Evolutionary conservation across 768 basidiomycete species (phyloP).

Genomic region (Naematelia aurantialba): DNA sequence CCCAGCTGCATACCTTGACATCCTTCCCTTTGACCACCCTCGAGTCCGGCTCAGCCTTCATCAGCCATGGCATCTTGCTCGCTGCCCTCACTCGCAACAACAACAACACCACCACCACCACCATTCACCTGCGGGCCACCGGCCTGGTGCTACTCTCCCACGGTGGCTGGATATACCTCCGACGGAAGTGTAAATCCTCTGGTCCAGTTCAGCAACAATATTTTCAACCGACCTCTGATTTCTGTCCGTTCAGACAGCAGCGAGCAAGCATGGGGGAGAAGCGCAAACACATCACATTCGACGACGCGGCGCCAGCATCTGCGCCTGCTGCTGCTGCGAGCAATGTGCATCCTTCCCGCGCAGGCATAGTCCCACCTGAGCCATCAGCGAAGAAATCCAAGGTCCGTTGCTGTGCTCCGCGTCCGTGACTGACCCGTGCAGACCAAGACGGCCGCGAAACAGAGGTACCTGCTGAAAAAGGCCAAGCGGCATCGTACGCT

Average conservation of each 20-base stretch:
- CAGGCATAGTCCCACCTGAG: neutral
- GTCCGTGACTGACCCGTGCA: neutral
- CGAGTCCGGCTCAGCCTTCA: slow-evolving; percentile 52
- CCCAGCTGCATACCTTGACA: slow-evolving; percentile 51
- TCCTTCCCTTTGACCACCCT: slow-evolving; percentile 50
- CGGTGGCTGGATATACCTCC: slow-evolving; percentile 9
- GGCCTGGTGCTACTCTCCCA: too few relatives aligned
- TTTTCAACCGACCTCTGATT: neutral
- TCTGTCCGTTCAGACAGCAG: neutral
- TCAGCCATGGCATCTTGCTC: slow-evolving; percentile 48
- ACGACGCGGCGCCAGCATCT: neutral
- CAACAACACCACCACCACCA: neutral
- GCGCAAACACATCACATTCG: slow-evolving; percentile 19
- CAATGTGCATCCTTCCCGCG: slow-evolving; percentile 9
- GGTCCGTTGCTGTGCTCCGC: too few relatives aligned
- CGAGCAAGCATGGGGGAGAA: slow-evolving; percentile 13
- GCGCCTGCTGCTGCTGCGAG: neutral
- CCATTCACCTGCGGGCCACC: too few relatives aligned
- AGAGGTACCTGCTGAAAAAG: slow-evolving; percentile 70
- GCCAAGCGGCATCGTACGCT: slow-evolving; percentile 61
- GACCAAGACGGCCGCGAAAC: slow-evolving; percentile 66
- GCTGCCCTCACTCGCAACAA: neutral
- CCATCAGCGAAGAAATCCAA: neutral
- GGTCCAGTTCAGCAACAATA: neutral
- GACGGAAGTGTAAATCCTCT: neutral